phyloP scores from a whole-genome alignment of 78 protist genomes.

The Speleostelium caveatum region DNA sequence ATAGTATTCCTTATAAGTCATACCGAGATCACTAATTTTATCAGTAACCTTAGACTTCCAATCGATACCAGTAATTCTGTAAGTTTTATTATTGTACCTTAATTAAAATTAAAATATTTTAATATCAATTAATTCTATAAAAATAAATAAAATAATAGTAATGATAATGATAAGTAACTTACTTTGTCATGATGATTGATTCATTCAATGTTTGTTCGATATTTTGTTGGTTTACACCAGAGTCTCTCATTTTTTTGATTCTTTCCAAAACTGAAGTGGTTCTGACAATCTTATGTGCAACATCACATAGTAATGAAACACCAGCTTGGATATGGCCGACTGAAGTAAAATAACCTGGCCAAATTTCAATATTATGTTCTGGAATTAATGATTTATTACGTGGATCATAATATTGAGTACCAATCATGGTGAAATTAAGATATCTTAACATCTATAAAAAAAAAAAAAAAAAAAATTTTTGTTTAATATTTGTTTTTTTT shows the following conservation, averaged over 20 bases:
- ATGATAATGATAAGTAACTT: slow-evolving; percentile 2
- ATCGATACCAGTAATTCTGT: slow-evolving; percentile 8
- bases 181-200: not conserved
- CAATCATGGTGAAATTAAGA: slow-evolving; percentile 18
- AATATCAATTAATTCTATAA: not conserved
- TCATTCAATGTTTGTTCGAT: no score
- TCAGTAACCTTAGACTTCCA: slow-evolving; percentile 4
- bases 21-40: not conserved
- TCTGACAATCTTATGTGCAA: slow-evolving; percentile 30
- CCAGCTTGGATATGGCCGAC: slow-evolving; percentile 1
- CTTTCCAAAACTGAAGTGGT: not conserved
- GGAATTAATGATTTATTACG: not conserved
- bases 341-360: slow-evolving; percentile 39
- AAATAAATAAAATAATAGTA: not conserved
- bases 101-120: no score
- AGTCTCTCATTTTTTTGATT: not conserved
- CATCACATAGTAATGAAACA: slow-evolving; percentile 28
- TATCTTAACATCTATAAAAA: slow-evolving; percentile 15
- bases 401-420: slow-evolving; percentile 34
- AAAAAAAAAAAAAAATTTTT: not conserved
- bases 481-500: not conserved
- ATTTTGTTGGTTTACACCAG: no score
- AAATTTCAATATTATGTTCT: slow-evolving; percentile 16
- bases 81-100: slow-evolving; percentile 51
- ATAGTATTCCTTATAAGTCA: slow-evolving; percentile 18